Conservation (phyloP, 108 stramenopile genomes). For the Cyclostephanos tholiformis region DNA sequence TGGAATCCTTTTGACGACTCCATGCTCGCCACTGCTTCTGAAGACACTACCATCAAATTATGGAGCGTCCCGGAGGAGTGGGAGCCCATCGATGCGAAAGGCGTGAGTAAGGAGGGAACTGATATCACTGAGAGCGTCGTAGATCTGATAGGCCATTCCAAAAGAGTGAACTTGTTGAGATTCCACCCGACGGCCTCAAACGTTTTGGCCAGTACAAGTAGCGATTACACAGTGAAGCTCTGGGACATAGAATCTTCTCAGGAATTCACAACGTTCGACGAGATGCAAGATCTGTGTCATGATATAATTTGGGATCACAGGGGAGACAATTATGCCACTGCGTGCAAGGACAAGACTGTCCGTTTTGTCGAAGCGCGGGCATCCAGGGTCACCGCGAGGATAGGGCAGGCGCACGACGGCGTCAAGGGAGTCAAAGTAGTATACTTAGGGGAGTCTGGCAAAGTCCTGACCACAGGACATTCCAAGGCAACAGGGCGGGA, state of each 20-base stretch:
- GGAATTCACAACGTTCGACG: conserved; percentile 66
- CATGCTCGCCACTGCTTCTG: conserved; percentile 90
- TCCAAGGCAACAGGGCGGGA: conserved; percentile 91
- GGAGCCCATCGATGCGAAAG: conserved; percentile 91
- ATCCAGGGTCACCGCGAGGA: conserved; percentile 47
- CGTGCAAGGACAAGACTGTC: conserved; percentile 96
- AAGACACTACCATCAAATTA: conserved; percentile 96
- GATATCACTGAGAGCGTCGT: conserved; percentile 87
- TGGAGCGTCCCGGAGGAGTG: conserved; percentile 96
- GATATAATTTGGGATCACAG: conserved; percentile 95
- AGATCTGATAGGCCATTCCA: conserved; percentile 89
- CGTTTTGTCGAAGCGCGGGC: conserved; percentile 90
- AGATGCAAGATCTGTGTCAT: conserved; percentile 87
- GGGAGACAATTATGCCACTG: conserved; percentile 87
- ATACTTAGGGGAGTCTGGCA: conserved; percentile 87
- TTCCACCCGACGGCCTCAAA: conserved; percentile 95
- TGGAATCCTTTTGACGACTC: conserved; percentile 97
- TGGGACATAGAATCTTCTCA: conserved; percentile 95
- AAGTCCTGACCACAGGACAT: conserved; percentile 92
- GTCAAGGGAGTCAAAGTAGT: conserved; percentile 89
- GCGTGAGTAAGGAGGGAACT: conserved; percentile 74
- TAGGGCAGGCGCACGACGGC: conserved; percentile 91
- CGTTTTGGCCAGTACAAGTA: conserved; percentile 82
- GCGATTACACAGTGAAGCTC: conserved; percentile 91
- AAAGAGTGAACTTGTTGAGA: conserved; percentile 92